phyloP scores from a whole-genome alignment of 139 green algal genomes.

The Trebouxia sp. region DNA sequence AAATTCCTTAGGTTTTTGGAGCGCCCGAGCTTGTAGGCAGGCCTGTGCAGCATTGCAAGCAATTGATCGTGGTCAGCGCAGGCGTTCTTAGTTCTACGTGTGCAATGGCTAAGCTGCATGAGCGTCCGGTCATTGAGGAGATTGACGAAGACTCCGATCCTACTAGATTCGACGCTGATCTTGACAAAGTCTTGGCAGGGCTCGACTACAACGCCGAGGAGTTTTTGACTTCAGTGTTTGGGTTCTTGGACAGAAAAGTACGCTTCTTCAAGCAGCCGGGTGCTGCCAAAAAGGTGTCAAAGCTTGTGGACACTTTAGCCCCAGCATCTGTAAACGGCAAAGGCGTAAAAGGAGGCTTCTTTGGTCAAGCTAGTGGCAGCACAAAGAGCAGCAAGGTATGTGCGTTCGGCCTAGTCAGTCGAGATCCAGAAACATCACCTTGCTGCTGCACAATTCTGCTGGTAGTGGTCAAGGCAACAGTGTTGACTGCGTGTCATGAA shows the following conservation, averaged over 20 bases:
- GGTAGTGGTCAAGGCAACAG: no score
- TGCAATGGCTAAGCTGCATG: conserved; percentile 8
- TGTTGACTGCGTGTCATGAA: neutral
- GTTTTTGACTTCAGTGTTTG: conserved; percentile 56
- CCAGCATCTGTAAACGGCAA: conserved; percentile 16
- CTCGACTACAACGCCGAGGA: conserved; percentile 40
- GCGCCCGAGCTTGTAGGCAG: no score
- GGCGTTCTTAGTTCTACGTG: no score
- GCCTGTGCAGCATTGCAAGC: no score
- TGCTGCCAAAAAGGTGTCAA: conserved; percentile 36
- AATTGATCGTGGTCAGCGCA: no score
- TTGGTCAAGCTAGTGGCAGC: conserved; percentile 8
- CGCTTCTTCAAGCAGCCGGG: conserved; percentile 66
- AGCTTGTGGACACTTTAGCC: conserved; percentile 52
- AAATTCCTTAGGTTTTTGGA: no score
- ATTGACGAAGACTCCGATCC: neutral
- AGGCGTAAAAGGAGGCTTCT: conserved; percentile 50
- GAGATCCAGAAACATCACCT: neutral
- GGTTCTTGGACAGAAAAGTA: conserved; percentile 61
- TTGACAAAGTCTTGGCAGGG: conserved; percentile 19
- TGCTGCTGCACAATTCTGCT: neutral
- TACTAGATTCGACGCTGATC: conserved; percentile 20
- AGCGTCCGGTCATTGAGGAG: conserved; percentile 32
- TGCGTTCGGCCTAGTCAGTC: neutral
- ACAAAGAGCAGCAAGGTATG: neutral